Base-by-base conservation (phyloP, 164 flowering plant species). In the Euptelea pleiosperma region DNA sequence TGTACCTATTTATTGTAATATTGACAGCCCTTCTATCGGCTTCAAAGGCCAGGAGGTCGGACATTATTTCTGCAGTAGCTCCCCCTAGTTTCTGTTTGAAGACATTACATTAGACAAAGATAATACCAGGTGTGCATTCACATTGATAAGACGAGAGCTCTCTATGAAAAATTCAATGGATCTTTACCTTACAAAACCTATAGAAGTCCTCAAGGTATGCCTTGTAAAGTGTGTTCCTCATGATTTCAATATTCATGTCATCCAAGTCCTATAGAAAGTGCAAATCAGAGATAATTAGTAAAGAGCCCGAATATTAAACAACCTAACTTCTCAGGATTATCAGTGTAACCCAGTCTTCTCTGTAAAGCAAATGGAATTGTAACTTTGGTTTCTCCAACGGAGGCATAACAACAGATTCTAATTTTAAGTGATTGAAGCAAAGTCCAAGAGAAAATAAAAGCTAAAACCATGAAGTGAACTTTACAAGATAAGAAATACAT, bases 241-340 rank as follows among this genome's bases (percentile, higher is more conserved):
- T 94, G 45, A 94, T 94, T 63, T 94, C 99, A 64, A 94, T 94
- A 68, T 94, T 91, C 99, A 94, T 94, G 66, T 94, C 99, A 79
- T 94, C 99, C 85, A 94, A 77, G 68, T 94, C 99, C 99, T 93
- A 69, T 36, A 62, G 34, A 67, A 57, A 44, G 21, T 21, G 28
- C 22, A 54, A 50, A 46, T 26, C 40, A 58, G 31, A 30, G 16
- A 37, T n/a, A 12, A 5, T 14, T 10, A 4, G n/a, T 9, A 40
- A 39, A 45, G 12, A 16, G 15, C 51, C 12, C n/a, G 18, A 12
- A 34, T 36, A 24, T 36, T 21, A 39, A 54, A 36, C n/a, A n/a
- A n/a, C n/a, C n/a, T n/a, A n/a, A n/a, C n/a, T n/a, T n/a, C n/a
- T n/a, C n/a, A n/a, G n/a, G n/a, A 21, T 6, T 8, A 33, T 33